phyloP scores from a whole-genome alignment of 2,329 filamentous ascomycete species.

The Thelonectria rubi region DNA sequence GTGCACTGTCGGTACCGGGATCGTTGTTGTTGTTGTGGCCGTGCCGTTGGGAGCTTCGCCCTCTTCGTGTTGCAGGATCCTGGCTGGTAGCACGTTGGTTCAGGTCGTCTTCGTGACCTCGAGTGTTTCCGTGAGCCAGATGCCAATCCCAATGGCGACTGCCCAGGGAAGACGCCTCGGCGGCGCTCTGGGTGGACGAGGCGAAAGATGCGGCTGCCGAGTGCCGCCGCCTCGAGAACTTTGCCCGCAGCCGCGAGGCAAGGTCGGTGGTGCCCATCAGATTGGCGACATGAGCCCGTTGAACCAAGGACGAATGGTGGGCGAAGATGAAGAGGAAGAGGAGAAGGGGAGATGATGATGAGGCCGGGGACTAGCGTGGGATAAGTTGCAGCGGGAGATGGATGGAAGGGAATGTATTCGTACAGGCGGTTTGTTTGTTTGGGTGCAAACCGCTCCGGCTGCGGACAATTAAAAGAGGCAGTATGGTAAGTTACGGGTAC shows the following conservation, averaged over 20 bases:
- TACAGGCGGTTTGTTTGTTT: not conserved
- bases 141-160: conserved; percentile 41
- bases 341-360: not conserved
- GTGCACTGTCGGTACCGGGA: not conserved
- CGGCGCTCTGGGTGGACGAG: conserved; percentile 45
- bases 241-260: conserved; percentile 58
- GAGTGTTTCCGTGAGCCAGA: conserved; percentile 30
- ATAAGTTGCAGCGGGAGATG: not conserved
- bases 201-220: conserved; percentile 51
- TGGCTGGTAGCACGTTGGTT: conserved; percentile 33
- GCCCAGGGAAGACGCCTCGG: conserved; percentile 35
- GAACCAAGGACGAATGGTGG: conserved; percentile 20
- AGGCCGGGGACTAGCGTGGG: not conserved
- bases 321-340: not conserved
- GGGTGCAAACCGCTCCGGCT: not conserved
- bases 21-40: not conserved
- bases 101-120: conserved; percentile 22
- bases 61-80: conserved; percentile 30
- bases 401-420: not conserved
- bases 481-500: not conserved
- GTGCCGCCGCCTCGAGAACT: conserved; percentile 54
- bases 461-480: not conserved
- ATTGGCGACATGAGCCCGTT: conserved; percentile 30
- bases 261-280: conserved; percentile 55
- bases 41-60: not conserved